Conservation (phyloP, 2,329 filamentous ascomycete species). For the Curvularia spicifera region DNA sequence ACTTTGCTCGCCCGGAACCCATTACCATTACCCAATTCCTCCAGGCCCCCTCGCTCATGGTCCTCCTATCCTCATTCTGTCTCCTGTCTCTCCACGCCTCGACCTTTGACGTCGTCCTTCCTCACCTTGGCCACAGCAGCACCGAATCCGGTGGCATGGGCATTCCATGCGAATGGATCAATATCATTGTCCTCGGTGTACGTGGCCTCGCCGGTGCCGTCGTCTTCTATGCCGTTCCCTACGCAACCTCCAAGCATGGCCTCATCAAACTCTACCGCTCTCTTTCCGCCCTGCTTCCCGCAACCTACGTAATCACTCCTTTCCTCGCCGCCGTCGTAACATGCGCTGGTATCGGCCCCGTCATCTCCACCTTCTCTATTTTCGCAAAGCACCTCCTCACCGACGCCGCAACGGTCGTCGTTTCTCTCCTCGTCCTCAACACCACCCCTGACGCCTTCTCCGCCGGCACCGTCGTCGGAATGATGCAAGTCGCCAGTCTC, state of each 20-base stretch:
- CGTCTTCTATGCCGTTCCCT: conserved; percentile 49
- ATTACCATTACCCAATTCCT: conserved; percentile 56
- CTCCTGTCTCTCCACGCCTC: conserved; percentile 63
- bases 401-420: conserved; percentile 52
- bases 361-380: conserved; percentile 51
- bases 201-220: conserved; percentile 51
- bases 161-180: conserved; percentile 55
- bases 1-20: conserved; percentile 49
- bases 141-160: conserved; percentile 55
- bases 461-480: conserved; percentile 56
- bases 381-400: conserved; percentile 54
- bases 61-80: conserved; percentile 58
- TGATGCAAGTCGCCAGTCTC: conserved; percentile 55
- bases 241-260: conserved; percentile 48
- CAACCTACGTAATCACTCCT: conserved; percentile 51
- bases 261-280: conserved; percentile 54
- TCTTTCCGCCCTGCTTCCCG: conserved; percentile 50
- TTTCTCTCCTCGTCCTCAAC: conserved; percentile 56
- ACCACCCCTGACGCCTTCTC: conserved; percentile 56
- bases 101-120: conserved; percentile 59
- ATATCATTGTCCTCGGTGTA: conserved; percentile 51
- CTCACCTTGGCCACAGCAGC: conserved; percentile 56
- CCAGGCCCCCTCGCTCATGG: conserved; percentile 54
- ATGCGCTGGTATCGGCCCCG: conserved; percentile 43
- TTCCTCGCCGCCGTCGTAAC: conserved; percentile 48